Evolutionary conservation across 192 early-diverging fungal species (phyloP).

Genomic region (Ambispora gerdemannii): DNA sequence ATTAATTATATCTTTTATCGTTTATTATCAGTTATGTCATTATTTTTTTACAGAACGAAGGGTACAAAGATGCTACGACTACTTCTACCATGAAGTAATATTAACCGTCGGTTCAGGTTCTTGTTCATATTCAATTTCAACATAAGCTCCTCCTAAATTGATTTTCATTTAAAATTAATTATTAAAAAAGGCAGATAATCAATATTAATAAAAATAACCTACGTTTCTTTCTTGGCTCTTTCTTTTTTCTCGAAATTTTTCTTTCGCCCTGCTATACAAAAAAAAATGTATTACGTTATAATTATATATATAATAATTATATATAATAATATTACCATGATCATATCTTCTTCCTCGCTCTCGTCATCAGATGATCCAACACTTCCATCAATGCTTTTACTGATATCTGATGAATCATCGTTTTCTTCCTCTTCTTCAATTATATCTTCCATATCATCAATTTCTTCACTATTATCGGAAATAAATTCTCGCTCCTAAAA

Average conservation of each 20-base stretch:
- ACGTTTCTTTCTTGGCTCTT: slow-evolving; percentile 11
- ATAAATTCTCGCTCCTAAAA: slow-evolving; percentile 57
- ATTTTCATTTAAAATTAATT: not conserved
- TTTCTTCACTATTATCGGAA: slow-evolving; percentile 60
- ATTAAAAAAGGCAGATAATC: not conserved
- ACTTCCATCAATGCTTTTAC: slow-evolving; percentile 38
- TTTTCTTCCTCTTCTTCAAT: slow-evolving; percentile 48
- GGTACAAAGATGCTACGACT: too few relatives aligned
- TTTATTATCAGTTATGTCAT: too few relatives aligned
- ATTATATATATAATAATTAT: not conserved
- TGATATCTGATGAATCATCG: slow-evolving; percentile 30
- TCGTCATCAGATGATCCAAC: slow-evolving; percentile 34
- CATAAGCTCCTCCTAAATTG: slow-evolving; percentile 48
- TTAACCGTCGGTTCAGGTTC: slow-evolving; percentile 13
- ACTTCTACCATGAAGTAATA: not conserved
- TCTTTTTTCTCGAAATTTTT: slow-evolving; percentile 22
- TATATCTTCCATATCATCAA: slow-evolving; percentile 61
- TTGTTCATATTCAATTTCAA: slow-evolving; percentile 58
- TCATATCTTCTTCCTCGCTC: slow-evolving; percentile 30
- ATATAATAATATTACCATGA: not conserved
- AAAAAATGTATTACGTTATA: not conserved
- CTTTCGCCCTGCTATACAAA: not conserved
- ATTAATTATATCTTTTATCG: too few relatives aligned
- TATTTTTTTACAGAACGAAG: too few relatives aligned
- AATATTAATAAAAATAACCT: not conserved